Evolutionary conservation across 345 rosid species (phyloP), one percentile per base, ranked within the genome.

Genomic region (Linum tenue): DNA sequence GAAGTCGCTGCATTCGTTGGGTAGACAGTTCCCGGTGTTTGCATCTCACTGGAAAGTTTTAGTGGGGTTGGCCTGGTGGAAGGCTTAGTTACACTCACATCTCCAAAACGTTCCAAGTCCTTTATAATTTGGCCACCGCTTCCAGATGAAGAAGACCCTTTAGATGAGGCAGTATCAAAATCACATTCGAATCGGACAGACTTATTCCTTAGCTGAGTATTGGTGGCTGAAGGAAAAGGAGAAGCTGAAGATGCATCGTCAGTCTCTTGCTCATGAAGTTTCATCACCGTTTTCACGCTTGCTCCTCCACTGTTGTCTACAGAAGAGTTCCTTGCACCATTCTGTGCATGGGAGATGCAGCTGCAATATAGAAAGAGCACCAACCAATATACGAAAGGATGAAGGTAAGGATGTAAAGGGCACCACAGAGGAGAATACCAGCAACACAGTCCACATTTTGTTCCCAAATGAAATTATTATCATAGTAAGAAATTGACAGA

Each of bases 11-110:
- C 31, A 67, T 78, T 81, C 65, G 87, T 72, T 56, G 92, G 87
- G 69, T 78, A 94, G 72, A 84, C 78, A 61, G 99, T 91, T 72
- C 96, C 99, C 3, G 97, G 97, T 72, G 99, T 95, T 79, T 95
- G 96, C 96, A 95, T 89, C 66, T 91, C 99, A 68, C 89, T 91
- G 53, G 86, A 80, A 67, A 95, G 76, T 75, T 85, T 85, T 65
- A 84, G 5, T 36, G 94, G 79, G 17, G 94, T 95, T 55, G 96
- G 95, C 69, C 77, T 75, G 39, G 95, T 92, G 14, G 83, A 79
- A 68, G 60, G 59, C 74, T 79, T 75, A 56, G 80, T 67, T 58
- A 73, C 60, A 44, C 59, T 74, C 44, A 69, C 70, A 37, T 63
- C 66, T 39, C 64, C 73, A 5, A 66, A 64, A 36, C 77, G 65